Evolutionary conservation across 768 basidiomycete genomes (phyloP), one percentile per base, ranked within the genome.

Genomic region (Floccularia luteovirens): DNA sequence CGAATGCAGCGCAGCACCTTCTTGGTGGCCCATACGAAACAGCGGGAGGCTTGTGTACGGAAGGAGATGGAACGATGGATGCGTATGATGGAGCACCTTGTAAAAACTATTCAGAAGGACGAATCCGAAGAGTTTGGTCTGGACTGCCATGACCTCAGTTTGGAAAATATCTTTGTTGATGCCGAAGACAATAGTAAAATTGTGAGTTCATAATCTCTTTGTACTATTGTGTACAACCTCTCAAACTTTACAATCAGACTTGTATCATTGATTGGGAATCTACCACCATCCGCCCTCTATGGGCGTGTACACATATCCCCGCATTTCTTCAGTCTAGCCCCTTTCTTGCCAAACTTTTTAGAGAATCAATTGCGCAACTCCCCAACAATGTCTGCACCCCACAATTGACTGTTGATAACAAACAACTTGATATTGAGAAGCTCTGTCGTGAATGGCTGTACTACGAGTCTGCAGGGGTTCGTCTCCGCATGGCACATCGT

Each of bases 181-280:
- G 69, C 67, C 24, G 48, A 69, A 2, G 81, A 90, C 50, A 68
- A 69, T 41, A 72, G 81, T 0, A 76, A 70, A 46, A 83, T 90
- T 32, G 88, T 90, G 49, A 50, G 88, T 69, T 22, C 24, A 16
- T 37, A 36, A 34, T 39, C 23, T 36, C 31, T n/a, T 25, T 17
- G 1, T 36, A 3, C 5, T 28, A 25, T 32, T 30, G 21, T 30
- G 44, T 39, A 25, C 34, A 32, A 16, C 16, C 37, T 14, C n/a
- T 24, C 16, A 16, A 16, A 4, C 22, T 38, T 45, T 17, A 31
- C 43, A 32, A n/a, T 48, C 43, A 91, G 89, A 85, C 86, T 1
- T 86, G 85, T 51, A 75, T 91, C 43, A 90, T 91, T 30, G 89
- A 91, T 50, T 90, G 86, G 88, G 88, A 91, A 55, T 86, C 88